phyloP scores from a whole-genome alignment of 2,329 filamentous ascomycete species.

The Aspergillus melleus region DNA sequence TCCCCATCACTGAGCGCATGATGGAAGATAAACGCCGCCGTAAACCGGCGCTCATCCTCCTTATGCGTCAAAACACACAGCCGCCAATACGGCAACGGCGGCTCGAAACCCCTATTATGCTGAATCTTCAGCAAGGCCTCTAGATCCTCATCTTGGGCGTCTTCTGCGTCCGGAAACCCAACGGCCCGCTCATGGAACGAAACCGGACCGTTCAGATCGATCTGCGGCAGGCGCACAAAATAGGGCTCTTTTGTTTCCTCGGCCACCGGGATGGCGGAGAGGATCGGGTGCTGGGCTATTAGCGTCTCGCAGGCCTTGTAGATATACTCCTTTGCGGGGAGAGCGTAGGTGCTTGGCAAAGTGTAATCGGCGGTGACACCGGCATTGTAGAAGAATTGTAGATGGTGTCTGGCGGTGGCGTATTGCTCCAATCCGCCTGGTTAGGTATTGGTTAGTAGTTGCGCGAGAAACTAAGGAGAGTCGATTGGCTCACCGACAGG shows the following conservation, averaged over 20 bases:
- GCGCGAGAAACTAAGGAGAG: conserved; percentile 1
- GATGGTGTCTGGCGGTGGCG: conserved; percentile 45
- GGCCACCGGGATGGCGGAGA: conserved; percentile 44
- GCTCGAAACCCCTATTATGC: conserved; percentile 42
- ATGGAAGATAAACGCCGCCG: conserved; percentile 49
- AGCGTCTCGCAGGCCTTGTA: conserved; percentile 39
- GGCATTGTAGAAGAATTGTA: conserved; percentile 48
- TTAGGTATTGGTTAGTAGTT: neutral
- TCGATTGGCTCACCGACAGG: conserved; percentile 21
- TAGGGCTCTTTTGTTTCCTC: conserved; percentile 44
- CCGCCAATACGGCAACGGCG: conserved; percentile 46
- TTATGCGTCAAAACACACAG: conserved; percentile 39
- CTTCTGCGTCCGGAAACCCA: conserved; percentile 7
- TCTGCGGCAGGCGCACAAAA: conserved; percentile 46
- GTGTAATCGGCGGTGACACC: conserved; percentile 42
- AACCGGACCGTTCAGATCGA: conserved; percentile 43
- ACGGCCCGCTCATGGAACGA: conserved; percentile 32
- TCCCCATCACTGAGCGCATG: conserved; percentile 51
- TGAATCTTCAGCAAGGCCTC: conserved; percentile 42
- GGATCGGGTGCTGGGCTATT: conserved; percentile 43
- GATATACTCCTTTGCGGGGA: conserved; percentile 32
- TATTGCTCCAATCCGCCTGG: conserved; percentile 47
- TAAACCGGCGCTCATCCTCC: conserved; percentile 34
- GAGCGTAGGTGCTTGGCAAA: conserved; percentile 24
- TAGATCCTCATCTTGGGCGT: conserved; percentile 40